Base-by-base conservation (phyloP, 2,329 filamentous ascomycete genomes). In the Thelonectria rubi region DNA sequence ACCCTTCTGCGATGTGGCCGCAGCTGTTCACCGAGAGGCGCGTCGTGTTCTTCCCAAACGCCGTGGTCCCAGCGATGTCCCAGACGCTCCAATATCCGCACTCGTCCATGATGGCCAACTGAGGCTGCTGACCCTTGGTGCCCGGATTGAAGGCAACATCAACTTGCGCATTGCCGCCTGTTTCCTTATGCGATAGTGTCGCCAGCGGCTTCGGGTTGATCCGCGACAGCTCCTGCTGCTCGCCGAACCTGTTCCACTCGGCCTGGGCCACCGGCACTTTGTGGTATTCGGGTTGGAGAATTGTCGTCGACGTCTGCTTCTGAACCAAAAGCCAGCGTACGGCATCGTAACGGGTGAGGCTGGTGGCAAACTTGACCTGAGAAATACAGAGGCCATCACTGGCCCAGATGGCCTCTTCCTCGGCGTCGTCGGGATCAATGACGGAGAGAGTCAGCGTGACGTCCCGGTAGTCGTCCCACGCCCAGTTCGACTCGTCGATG, bases 81-180 rank as follows among this genome's bases (percentile, higher is more conserved):
- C 89, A 92, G 4, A 92, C 74, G 45, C 80, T 87, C 91, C 91
- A 94, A 59, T 79, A 80, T 1, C 90, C 90, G 34, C 77, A 77
- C 53, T 86, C 80, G 68, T 93, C 89, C 17, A 93, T 79, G 24
- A 93, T 79, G 15, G 82, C 88, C 54, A 93, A 76, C 68, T 91
- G 88, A 1, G 86, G 83, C 81, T 85, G 73, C 77, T 85, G 65
- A 60, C 77, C 72, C 17, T 62, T 65, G 5, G 70, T 71, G 4
- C 75, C 75, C 0, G 89, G 85, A 64, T 88, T 89, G 72, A 93
- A 91, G 0, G 84, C 76, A 3, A 91, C 79, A 74, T 93, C 88
- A 0, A 82, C 82, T 68, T 91, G 88, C 1, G 80, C 71, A 30
- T 75, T 77, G 1, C 83, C 84, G 2, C 85, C 87, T 0, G 86